A percentile compares a stretch with the other conserved stretches of the same genome.
Conservation (phyloP, 1,139 yeast genomes). For the Yamadazyma triangularis region DNA sequence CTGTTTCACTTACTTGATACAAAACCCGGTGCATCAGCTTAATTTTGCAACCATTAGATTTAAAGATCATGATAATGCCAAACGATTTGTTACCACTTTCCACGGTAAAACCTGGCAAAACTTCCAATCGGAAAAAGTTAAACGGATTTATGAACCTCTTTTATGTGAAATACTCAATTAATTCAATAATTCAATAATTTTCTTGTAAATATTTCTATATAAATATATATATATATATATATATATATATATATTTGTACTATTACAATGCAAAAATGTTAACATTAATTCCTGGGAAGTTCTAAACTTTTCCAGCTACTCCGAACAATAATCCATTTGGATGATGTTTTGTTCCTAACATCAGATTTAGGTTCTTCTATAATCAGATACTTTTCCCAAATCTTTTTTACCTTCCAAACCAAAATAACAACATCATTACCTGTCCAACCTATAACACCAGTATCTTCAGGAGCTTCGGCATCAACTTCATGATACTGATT, state of each 20-base stretch:
- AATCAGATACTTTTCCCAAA: constrained; percentile 84
- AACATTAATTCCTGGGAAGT: too few species aligned
- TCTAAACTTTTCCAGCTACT: constrained; percentile 75
- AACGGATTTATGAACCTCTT: constrained; percentile 33
- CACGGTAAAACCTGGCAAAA: constrained; percentile 47
- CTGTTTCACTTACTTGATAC: constrained; percentile 18
- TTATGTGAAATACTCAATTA: constrained; percentile 34
- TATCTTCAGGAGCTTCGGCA: constrained; percentile 35
- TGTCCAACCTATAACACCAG: constrained; percentile 77
- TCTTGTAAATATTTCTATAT: too few species aligned
- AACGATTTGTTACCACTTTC: constrained; percentile 48
- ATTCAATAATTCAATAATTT: too few species aligned
- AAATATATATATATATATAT: too few species aligned
- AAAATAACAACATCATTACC: constrained; percentile 62
- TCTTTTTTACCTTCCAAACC: constrained; percentile 66
- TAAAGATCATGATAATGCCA: constrained; percentile 44
- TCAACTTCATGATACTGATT: constrained; percentile 36
- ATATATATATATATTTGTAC: too few species aligned
- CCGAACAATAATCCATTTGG: constrained; percentile 57
- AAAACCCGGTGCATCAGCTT: constrained; percentile 24
- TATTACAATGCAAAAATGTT: too few species aligned
- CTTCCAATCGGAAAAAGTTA: constrained; percentile 23
- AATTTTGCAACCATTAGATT: constrained; percentile 43
- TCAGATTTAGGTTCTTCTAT: constrained; percentile 30
- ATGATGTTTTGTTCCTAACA: constrained; percentile 4